Percentiles rank a stretch among this genome's conserved stretches.
These are phyloP conservation scores for Colletotrichum truncatum DNA, from an alignment of 2,329 filamentous ascomycete species.

Conservation along the genomic window DNA sequence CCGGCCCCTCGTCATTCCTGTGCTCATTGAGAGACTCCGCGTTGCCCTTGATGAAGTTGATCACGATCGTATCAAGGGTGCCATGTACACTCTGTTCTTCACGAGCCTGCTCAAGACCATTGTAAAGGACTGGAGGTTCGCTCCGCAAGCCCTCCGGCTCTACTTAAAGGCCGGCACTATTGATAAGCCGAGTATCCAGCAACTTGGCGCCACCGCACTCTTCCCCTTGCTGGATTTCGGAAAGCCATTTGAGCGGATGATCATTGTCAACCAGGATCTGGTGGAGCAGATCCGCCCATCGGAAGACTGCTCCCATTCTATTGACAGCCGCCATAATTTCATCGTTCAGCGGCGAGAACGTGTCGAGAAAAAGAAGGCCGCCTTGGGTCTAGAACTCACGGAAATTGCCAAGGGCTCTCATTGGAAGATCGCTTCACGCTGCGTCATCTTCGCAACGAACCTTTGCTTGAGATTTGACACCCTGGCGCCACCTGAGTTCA, in stretches of 20 bases:
- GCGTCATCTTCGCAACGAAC: conserved; percentile 89
- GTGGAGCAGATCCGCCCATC: conserved; percentile 77
- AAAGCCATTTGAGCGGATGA: conserved; percentile 85
- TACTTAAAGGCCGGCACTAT: conserved; percentile 91
- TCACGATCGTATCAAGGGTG: conserved; percentile 92
- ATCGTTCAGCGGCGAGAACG: conserved; percentile 78
- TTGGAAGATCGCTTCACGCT: conserved; percentile 95
- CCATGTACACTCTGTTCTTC: conserved; percentile 89
- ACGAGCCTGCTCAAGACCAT: conserved; percentile 89
- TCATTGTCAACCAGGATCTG: conserved; percentile 78
- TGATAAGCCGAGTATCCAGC: conserved; percentile 95
- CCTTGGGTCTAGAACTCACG: conserved; percentile 83
- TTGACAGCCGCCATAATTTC: conserved; percentile 74
- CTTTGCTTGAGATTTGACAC: conserved; percentile 92
- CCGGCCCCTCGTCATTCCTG: conserved; percentile 87
- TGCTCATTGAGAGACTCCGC: conserved; percentile 82
- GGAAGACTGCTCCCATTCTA: conserved; percentile 68
- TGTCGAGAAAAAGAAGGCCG: conserved; percentile 86
- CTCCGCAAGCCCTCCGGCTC: conserved; percentile 85
- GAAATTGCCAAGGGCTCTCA: conserved; percentile 82
- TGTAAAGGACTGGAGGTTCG: conserved; percentile 92
- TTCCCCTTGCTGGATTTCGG: conserved; percentile 94
- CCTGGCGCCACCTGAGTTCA: conserved; percentile 81
- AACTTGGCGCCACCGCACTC: conserved; percentile 80
- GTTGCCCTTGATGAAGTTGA: conserved; percentile 82